Percentiles rank a stretch among this genome's conserved stretches.
These are phyloP conservation scores for Aspergillus flavus DNA, from an alignment of 2,329 filamentous ascomycete species.

Conservation along the genomic window DNA sequence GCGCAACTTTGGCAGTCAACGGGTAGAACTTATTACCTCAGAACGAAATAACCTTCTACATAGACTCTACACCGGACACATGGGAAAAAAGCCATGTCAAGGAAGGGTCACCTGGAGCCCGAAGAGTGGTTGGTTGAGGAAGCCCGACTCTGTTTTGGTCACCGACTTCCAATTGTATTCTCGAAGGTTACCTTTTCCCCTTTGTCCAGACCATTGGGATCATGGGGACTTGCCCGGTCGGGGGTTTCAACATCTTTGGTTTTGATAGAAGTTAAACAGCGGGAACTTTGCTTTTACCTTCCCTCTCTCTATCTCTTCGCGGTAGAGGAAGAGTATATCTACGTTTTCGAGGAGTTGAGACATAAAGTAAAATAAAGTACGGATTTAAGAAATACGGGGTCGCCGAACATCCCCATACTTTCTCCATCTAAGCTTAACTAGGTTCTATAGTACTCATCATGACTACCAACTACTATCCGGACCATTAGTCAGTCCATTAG, in stretches of 20 bases:
- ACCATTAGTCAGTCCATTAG: neutral
- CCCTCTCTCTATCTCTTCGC: neutral
- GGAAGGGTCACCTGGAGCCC: neutral
- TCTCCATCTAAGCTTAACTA: neutral
- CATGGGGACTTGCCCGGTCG: neutral
- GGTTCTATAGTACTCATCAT: neutral
- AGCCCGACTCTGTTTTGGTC: neutral
- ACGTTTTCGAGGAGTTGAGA: neutral
- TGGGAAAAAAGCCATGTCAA: neutral
- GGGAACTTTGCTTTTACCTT: neutral
- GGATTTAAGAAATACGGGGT: neutral
- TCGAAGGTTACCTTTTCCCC: neutral
- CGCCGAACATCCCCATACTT: neutral
- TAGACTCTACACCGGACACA: neutral
- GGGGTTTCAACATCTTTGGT: neutral
- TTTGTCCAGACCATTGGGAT: neutral
- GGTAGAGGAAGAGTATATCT: neutral
- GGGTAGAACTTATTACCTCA: neutral
- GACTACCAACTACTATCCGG: neutral
- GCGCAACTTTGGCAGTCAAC: neutral
- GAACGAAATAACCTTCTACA: neutral
- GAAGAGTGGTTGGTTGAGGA: neutral
- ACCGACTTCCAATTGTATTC: constrained; percentile 1
- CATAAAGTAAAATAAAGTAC: neutral
- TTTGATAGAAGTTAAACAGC: neutral